Base-by-base conservation (phyloP, 495 filamentous ascomycete species). In the Penicillium waksmanii region DNA sequence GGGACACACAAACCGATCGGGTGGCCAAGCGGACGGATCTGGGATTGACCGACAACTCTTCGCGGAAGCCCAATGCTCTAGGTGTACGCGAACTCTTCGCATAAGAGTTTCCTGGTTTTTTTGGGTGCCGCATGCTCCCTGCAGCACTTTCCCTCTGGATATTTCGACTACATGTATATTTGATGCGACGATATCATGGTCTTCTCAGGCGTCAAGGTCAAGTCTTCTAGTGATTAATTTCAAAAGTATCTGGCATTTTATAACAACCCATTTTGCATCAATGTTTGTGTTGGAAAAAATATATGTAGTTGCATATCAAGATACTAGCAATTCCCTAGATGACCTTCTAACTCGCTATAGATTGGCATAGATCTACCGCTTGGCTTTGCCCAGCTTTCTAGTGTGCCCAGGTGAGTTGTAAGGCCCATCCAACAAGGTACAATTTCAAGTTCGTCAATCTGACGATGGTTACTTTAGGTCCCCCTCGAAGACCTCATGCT, bases 41-140 rank as follows among this genome's bases (percentile, higher is more conserved):
- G 63, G 91, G 92, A 12, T 71, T 97, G 63, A 82, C 85, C 56
- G 84, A 85, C 33, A 86, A 85, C n/a, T 83, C 80, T 8, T 81
- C 80, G 74, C 80, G 75, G 58, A 78, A 84, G 64, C 82, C 77
- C 61, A 86, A 88, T 75, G 88, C 87, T 62, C 76, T 98, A 71
- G 95, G 96, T 76, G 89, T 88, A 58, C 83, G 83, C 58, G 81
- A 88, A 60, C 74, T 98, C 46, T 98, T 97, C 80, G 87, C 87
- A 71, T 97, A 64, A 67, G 66, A 51, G 53, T 38, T 55, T 46
- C 54, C 9, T 56, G 21, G 35, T 53, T 46, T 60, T 60, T 65
- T 65, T 35, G 66, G 67, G 51, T 53, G 49, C 66, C 56, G 62
- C 61, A 54, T 50, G 53, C 59, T 60, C 47, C 65, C 53, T 70